A percentile compares a stretch with the other conserved stretches of the same genome.
These are phyloP conservation scores for Scytalidium lignicola DNA, from an alignment of 2,329 filamentous ascomycete genomes.

Conservation along the genomic window DNA sequence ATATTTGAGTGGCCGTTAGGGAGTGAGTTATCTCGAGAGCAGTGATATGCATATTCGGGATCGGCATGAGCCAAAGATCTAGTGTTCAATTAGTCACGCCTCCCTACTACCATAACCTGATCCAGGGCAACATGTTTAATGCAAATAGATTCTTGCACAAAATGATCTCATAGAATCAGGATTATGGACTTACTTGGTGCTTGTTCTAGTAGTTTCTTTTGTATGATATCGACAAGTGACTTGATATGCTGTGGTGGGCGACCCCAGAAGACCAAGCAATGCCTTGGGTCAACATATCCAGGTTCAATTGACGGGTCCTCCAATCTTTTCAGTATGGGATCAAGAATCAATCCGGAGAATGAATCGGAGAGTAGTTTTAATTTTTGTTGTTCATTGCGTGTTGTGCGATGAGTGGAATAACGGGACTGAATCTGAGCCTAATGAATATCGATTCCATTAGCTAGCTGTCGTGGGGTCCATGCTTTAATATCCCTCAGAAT, in stretches of 20 bases:
- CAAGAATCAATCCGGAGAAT: conserved; percentile 68
- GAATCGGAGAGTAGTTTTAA: conserved; percentile 63
- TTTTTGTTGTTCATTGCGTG: conserved; percentile 71
- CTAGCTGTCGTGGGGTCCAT: too few species aligned
- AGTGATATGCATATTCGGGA: conserved; percentile 75
- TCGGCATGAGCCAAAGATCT: conserved; percentile 86
- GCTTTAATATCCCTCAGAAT: too few species aligned
- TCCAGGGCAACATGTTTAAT: too few species aligned
- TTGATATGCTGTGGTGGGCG: conserved; percentile 70
- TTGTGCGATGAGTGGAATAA: conserved; percentile 69
- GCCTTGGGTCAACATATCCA: conserved; percentile 66
- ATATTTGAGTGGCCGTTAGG: conserved; percentile 64
- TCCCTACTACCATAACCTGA: not conserved
- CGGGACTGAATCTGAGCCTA: conserved; percentile 24
- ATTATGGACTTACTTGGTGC: conserved; percentile 59
- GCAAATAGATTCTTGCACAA: not conserved
- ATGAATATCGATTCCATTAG: not conserved
- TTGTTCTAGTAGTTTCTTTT: conserved; percentile 56
- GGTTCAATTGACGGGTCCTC: conserved; percentile 59
- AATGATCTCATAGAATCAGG: not conserved
- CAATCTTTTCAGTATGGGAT: conserved; percentile 69
- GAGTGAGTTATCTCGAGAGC: conserved; percentile 81
- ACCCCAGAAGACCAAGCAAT: conserved; percentile 87
- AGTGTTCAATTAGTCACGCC: not conserved
- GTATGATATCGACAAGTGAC: conserved; percentile 62